A percentile compares a stretch with the other conserved stretches of the same genome.
These are phyloP conservation scores for Penicillium pancosmium DNA, from an alignment of 495 filamentous ascomycete genomes.

Conservation along the genomic window DNA sequence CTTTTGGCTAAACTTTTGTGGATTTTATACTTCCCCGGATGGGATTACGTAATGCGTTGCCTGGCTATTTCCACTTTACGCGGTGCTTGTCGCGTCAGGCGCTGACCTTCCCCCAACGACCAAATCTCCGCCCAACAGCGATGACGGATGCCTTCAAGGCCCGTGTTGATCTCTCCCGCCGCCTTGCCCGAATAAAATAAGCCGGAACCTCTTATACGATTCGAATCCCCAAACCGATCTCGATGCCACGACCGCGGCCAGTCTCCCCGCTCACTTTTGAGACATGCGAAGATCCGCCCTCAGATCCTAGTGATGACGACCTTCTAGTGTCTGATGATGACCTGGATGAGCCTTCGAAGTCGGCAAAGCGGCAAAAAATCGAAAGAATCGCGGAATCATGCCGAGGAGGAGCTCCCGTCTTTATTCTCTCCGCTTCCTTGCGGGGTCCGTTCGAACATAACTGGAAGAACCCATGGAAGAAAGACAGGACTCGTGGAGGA, in stretches of 20 bases:
- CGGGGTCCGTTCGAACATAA: constrained; percentile 63
- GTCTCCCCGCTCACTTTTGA: constrained; percentile 45
- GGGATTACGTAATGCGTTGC: constrained; percentile 29
- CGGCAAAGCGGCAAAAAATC: constrained; percentile 56
- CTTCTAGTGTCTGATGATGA: constrained; percentile 62
- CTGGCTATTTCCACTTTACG: constrained; percentile 27
- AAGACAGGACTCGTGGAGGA: constrained; percentile 25
- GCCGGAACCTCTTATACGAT: not conserved
- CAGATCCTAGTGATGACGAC: constrained; percentile 43
- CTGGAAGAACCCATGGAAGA: constrained; percentile 70
- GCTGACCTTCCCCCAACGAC: constrained; percentile 3
- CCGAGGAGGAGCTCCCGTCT: constrained; percentile 57
- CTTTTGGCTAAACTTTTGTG: too few species aligned
- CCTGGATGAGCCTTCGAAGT: constrained; percentile 47
- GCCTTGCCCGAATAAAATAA: constrained; percentile 30
- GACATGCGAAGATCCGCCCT: constrained; percentile 47
- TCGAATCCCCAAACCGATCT: constrained; percentile 21
- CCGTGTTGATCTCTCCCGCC: constrained; percentile 14
- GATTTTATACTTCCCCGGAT: not conserved
- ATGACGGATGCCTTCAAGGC: constrained; percentile 27
- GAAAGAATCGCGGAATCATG: constrained; percentile 63
- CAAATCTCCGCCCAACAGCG: constrained; percentile 17
- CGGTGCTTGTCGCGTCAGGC: constrained; percentile 40
- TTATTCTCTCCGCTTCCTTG: constrained; percentile 64
- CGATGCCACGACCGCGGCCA: constrained; percentile 44